Evolutionary conservation across 192 early-diverging fungal genomes (phyloP).

Genomic region (Linnemannia hyalina): DNA sequence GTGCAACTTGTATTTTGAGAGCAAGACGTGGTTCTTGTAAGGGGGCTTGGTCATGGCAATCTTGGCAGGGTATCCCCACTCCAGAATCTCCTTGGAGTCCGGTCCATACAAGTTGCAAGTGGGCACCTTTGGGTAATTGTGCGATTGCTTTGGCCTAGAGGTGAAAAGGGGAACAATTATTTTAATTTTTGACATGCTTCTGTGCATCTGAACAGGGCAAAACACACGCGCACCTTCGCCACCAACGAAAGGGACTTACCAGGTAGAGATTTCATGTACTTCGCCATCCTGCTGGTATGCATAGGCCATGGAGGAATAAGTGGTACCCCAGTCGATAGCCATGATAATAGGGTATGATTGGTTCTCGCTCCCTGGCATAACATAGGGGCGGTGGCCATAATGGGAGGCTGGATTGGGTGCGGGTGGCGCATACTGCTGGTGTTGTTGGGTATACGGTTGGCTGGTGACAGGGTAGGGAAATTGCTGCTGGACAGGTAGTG

Average conservation of each 20-base stretch:
- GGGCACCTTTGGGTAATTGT: conserved; percentile 63
- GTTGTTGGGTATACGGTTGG: neutral
- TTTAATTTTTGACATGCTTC: neutral
- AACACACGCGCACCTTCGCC: neutral
- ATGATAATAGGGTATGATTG: conserved; percentile 44
- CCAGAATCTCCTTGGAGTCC: conserved; percentile 56
- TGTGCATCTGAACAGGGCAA: neutral
- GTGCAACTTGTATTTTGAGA: conserved; percentile 69
- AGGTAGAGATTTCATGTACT: conserved; percentile 59
- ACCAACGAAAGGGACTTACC: conserved; percentile 18
- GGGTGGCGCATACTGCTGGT: neutral
- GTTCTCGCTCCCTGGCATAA: conserved; percentile 17
- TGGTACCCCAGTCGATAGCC: conserved; percentile 62
- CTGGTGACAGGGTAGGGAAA: conserved; percentile 6
- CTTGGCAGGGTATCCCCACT: conserved; percentile 67
- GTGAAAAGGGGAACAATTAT: neutral
- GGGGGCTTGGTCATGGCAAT: conserved; percentile 61
- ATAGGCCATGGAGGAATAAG: conserved; percentile 64
- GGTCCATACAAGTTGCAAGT: conserved; percentile 61
- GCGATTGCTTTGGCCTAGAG: conserved; percentile 61
- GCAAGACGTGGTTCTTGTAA: conserved; percentile 54
- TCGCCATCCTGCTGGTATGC: conserved; percentile 64
- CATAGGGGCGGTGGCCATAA: conserved; percentile 18
- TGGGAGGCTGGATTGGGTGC: neutral
- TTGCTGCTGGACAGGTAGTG: neutral